Percentiles rank a stretch among this genome's conserved stretches.
These are phyloP conservation scores for Globisporangium nodosum DNA, from an alignment of 352 stramenopile species.

Conservation along the genomic window DNA sequence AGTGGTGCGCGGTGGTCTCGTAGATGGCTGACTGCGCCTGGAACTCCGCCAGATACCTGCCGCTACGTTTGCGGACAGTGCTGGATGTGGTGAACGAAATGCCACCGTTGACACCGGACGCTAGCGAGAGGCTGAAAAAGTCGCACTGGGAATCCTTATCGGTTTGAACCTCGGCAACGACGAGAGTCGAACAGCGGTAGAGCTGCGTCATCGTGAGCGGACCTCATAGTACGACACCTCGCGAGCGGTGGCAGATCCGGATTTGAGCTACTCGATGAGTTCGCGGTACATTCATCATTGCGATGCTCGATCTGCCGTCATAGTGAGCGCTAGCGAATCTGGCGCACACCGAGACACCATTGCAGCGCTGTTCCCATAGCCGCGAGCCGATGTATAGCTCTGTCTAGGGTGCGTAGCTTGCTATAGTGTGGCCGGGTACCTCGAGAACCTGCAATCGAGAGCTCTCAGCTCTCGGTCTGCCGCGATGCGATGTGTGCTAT, in stretches of 20 bases:
- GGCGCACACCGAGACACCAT: too few species aligned
- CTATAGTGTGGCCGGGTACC: too few species aligned
- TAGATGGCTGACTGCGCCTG: conserved; percentile 9
- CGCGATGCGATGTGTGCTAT: too few species aligned
- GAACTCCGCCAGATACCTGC: conserved; percentile 2
- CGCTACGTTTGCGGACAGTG: not conserved
- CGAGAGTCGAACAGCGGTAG: not conserved
- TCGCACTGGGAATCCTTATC: conserved; percentile 1
- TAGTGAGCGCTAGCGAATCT: too few species aligned
- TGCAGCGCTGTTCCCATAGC: too few species aligned
- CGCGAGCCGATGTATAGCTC: too few species aligned
- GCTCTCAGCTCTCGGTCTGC: too few species aligned
- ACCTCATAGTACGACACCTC: not conserved
- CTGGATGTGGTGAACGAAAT: not conserved
- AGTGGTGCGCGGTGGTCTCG: conserved; percentile 10
- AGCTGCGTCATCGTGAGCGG: conserved; percentile 1
- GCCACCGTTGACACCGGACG: not conserved
- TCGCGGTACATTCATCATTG: too few species aligned
- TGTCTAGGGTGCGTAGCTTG: too few species aligned
- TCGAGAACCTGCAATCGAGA: too few species aligned
- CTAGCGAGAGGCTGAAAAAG: conserved; percentile 3
- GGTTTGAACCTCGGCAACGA: not conserved
- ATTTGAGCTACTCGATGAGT: not conserved
- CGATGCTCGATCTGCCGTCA: too few species aligned
- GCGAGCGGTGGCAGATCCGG: too few species aligned